These are phyloP conservation scores for Cyberlindnera subsufficiens DNA, from an alignment of 805 yeast species.

Conservation along the genomic window DNA sequence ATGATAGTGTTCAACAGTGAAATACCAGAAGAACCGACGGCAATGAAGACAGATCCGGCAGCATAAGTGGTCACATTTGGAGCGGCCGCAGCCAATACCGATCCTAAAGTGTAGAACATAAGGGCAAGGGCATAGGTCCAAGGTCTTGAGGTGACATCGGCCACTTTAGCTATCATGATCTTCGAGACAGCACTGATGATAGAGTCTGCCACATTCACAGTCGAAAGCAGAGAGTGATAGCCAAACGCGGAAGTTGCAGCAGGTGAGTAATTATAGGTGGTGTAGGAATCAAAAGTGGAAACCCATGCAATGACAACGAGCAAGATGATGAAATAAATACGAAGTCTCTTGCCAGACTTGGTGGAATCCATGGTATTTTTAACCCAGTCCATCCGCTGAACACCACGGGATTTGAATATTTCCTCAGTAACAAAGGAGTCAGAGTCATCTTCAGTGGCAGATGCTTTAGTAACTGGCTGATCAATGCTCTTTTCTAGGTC, in stretches of 20 bases:
- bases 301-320: conserved; percentile 14
- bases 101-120: conserved; percentile 29
- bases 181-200: conserved; percentile 33
- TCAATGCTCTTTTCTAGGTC: no score
- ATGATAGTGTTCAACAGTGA: conserved; percentile 28
- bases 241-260: conserved; percentile 35
- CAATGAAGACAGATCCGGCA: conserved; percentile 31
- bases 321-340: conserved; percentile 12
- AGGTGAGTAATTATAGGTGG: conserved; percentile 30
- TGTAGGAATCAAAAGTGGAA: conserved; percentile 24
- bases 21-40: conserved; percentile 34
- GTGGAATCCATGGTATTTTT: conserved; percentile 16
- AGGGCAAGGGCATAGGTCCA: conserved; percentile 29
- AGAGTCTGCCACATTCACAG: conserved; percentile 33
- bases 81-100: conserved; percentile 31
- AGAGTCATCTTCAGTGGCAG: no score
- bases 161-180: conserved; percentile 34
- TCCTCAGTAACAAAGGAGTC: neutral
- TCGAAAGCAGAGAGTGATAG: conserved; percentile 34
- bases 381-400: conserved; percentile 17
- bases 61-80: conserved; percentile 30
- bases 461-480: no score
- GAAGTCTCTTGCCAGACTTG: conserved; percentile 11
- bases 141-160: conserved; percentile 37
- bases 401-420: conserved; percentile 21